Base-by-base conservation (phyloP, 148 eudicot species). In the Rhododendron vialii region DNA sequence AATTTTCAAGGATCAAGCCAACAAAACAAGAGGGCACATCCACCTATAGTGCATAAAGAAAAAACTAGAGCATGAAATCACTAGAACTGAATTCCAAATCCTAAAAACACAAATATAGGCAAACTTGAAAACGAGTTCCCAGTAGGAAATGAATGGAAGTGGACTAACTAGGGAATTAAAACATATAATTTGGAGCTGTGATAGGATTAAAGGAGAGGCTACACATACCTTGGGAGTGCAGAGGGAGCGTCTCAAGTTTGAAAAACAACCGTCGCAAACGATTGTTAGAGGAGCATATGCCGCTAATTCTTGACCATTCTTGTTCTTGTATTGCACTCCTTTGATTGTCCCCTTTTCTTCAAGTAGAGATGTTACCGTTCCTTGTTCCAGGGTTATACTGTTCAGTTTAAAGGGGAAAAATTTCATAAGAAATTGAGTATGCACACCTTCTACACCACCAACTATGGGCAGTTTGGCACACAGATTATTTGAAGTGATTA, bases 261-360 rank as follows among this genome's bases (percentile, higher is more conserved):
- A 95, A 85, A 93, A 92, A 83, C 96, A 93, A 81, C 98, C 96
- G 86, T 95, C 98, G 73, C 96, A 95, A 11, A 95, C 95, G 33
- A 95, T 82, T 12, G 98, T 95, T 9, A 95, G 94, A 88, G 98
- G 93, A 47, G 98, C 98, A 85, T 65, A 87, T 41, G 90, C 88
- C 38, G 84, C 88, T 26, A 78, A 20, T 51, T 92, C 93, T 81
- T 92, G 81, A 79, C 95, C 96, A 75, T 87, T 53, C 86, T 92
- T 93, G 43, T 90, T 93, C 91, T 92, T 95, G 87, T 93, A 95
- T 45, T 85, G 92, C 79, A 95, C 95, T 51, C 98, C 98, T 88
- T 92, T 89, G 35, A 95, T 87, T 4, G 82, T 89, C 30, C 96
- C 95, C n/a, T 91, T 89, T 61, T 89, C 90, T 86, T 93, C 96